Evolutionary conservation across 2,329 filamentous ascomycete genomes (phyloP), one percentile per base, ranked within the genome.

Genomic region (Pyrenochaeta sp.): DNA sequence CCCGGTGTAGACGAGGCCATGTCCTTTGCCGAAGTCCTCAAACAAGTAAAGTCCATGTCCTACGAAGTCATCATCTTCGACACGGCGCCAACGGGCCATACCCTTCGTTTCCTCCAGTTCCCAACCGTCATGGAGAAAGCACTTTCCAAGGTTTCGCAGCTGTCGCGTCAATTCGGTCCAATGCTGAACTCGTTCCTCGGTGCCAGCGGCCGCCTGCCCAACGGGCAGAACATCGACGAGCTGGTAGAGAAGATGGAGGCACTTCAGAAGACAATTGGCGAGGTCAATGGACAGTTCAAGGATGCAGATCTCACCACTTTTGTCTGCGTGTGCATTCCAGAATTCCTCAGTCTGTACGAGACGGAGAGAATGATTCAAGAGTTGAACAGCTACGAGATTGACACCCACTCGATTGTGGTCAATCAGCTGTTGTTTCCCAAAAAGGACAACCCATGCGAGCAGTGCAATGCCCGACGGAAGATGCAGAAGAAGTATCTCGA

Each of bases 401-500:
- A 99, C 72, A 96, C 93, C 6, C 94, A 97, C 77, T 86, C 88
- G 68, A 97, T 99, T 70, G 94, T 99, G 31, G 94, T 99, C 65
- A 99, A 99, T 74, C 94, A 99, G 80, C 81, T 99, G 58, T 79
- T 99, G 43, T 99, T 96, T 77, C 94, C 94, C 13, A 89, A 89
- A 73, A 81, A 86, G 56, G 87, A 86, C 39, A 95, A 88, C 68
- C 82, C 84, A 23, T 99, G 94, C 74, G 91, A 96, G 52, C 94
- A 99, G 78, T 99, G 94, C 75, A 96, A 91, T 68, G 89, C 94
- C 31, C 81, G 94, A 55, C 81, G 92, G 66, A 95, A 95, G 79
- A 99, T 99, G 94, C 94, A 99, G 80, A 94, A 91, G 80, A 99
- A 99, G 78, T 99, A 99, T 70, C 81, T 99, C 29, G 92, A 97